phyloP scores from a whole-genome alignment of 495 filamentous ascomycete genomes.

The Penicillium paradoxum region DNA sequence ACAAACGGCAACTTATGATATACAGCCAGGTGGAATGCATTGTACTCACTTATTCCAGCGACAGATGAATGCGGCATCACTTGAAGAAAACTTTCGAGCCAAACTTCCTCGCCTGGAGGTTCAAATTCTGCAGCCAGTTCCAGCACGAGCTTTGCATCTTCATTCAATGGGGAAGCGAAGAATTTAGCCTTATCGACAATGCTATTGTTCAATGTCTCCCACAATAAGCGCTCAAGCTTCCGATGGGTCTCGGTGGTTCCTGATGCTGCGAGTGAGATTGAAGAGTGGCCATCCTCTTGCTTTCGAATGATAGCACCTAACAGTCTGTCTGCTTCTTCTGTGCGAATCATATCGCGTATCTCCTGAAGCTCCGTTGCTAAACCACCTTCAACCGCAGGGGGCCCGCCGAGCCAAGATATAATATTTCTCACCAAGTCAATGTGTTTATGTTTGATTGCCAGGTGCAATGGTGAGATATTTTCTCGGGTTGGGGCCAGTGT shows the following conservation, averaged over 20 bases:
- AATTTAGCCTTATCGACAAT: background rate
- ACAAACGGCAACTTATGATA: slow-evolving; percentile 1
- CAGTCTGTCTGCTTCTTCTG: background rate
- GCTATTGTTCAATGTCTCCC: background rate
- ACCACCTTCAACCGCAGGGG: background rate
- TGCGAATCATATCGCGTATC: background rate
- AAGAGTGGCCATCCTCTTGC: background rate
- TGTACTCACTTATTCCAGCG: background rate
- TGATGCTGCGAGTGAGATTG: background rate
- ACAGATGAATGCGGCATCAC: background rate
- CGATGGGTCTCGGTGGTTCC: background rate
- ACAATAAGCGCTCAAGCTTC: background rate
- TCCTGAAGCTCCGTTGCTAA: background rate
- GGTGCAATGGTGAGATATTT: background rate
- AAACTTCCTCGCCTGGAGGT: background rate
- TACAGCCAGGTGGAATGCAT: slow-evolving; percentile 6
- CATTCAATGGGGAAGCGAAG: background rate
- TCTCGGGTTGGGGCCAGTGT: background rate
- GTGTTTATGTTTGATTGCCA: background rate
- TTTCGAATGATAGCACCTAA: background rate
- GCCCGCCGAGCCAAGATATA: background rate
- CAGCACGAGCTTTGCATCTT: background rate
- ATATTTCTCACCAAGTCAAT: background rate
- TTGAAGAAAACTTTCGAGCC: background rate
- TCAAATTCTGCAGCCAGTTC: background rate